phyloP scores from a whole-genome alignment of 2,329 filamentous ascomycete species.

The Cytospora piceicola region DNA sequence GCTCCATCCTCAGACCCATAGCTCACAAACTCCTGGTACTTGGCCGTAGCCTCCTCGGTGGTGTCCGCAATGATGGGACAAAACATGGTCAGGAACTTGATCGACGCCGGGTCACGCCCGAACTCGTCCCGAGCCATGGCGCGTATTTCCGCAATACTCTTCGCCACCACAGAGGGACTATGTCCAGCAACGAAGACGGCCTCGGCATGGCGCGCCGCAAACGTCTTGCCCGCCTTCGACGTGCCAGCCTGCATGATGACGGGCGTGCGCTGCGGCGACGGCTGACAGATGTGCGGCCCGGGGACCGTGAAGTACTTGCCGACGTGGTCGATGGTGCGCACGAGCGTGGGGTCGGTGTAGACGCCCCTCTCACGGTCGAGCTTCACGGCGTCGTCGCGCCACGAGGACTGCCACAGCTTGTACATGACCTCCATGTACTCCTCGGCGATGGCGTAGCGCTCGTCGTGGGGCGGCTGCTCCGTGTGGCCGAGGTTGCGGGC shows the following conservation, averaged over 20 bases:
- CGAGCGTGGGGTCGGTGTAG: constrained; percentile 56
- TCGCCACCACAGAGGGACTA: constrained; percentile 56
- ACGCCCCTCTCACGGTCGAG: constrained; percentile 61
- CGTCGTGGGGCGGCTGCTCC: constrained; percentile 56
- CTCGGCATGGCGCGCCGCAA: constrained; percentile 67
- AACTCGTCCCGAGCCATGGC: constrained; percentile 50
- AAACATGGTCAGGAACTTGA: constrained; percentile 65
- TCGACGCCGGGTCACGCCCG: constrained; percentile 55
- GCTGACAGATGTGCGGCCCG: constrained; percentile 64
- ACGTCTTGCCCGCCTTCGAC: constrained; percentile 61
- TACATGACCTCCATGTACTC: constrained; percentile 68
- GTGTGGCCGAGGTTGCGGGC: constrained; percentile 65
- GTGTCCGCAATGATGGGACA: constrained; percentile 64
- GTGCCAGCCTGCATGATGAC: constrained; percentile 68
- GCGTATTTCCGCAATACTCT: constrained; percentile 62
- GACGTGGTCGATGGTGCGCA: constrained; percentile 68
- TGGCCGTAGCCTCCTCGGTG: constrained; percentile 60
- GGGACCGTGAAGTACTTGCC: constrained; percentile 68
- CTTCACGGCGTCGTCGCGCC: constrained; percentile 68
- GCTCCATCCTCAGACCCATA: constrained; percentile 65
- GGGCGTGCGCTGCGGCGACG: constrained; percentile 65
- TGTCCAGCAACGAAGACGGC: constrained; percentile 66
- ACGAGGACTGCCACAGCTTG: constrained; percentile 63
- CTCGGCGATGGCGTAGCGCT: constrained; percentile 65
- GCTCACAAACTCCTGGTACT: constrained; percentile 57